phyloP scores from a whole-genome alignment of 2,329 filamentous ascomycete genomes.

The Trichoderma guizhouense region DNA sequence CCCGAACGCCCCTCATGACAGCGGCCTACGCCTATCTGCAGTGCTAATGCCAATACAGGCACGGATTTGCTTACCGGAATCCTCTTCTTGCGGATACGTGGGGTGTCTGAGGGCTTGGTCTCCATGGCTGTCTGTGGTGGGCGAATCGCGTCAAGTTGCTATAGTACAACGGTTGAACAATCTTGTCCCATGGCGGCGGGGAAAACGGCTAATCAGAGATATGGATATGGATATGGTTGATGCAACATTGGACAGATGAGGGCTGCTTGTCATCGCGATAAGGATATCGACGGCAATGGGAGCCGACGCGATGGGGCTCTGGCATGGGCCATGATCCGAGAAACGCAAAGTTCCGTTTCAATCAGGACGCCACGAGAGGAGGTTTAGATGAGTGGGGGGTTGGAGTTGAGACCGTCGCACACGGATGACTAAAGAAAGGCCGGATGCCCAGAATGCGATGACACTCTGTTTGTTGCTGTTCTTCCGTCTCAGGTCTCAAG shows the following conservation, averaged over 20 bases:
- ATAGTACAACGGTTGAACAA: not conserved
- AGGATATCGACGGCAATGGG: not conserved
- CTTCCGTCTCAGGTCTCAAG: not conserved
- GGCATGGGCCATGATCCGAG: not conserved
- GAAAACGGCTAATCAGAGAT: not conserved
- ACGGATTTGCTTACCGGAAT: constrained; percentile 21
- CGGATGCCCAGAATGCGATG: no score
- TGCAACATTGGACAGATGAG: not conserved
- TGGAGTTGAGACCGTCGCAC: not conserved
- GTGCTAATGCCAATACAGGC: not conserved
- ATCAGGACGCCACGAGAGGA: not conserved
- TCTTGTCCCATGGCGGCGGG: not conserved
- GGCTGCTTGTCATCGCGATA: not conserved
- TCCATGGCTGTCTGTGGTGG: not conserved
- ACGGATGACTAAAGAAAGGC: not conserved
- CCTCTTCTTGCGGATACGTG: constrained; percentile 22
- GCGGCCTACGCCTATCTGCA: not conserved
- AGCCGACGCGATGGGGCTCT: not conserved
- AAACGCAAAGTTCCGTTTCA: not conserved
- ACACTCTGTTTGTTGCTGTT: not conserved
- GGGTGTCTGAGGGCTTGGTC: not conserved
- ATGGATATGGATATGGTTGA: not conserved
- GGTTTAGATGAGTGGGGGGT: not conserved
- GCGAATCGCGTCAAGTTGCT: not conserved
- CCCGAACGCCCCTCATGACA: not conserved